Conservation (phyloP, 2,329 filamentous ascomycete species). For the Penicillium sp. region DNA sequence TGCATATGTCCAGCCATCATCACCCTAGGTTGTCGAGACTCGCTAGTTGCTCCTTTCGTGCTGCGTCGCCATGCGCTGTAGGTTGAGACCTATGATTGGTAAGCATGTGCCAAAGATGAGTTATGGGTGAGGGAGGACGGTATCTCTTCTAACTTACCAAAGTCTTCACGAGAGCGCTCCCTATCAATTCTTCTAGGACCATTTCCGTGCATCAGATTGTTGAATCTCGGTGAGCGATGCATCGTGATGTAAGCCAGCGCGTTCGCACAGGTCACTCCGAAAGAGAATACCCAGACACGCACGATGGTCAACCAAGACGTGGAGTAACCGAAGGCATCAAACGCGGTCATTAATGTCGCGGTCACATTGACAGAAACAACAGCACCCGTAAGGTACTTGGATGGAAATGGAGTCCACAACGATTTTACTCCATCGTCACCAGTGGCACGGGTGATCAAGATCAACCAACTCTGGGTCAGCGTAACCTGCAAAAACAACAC, state of each 20-base stretch:
- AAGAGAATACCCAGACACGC: constrained; percentile 87
- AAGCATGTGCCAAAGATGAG: constrained; percentile 40
- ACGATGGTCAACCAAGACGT: constrained; percentile 74
- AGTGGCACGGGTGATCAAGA: constrained; percentile 93
- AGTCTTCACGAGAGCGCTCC: constrained; percentile 84
- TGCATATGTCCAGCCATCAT: background rate
- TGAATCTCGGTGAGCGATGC: constrained; percentile 76
- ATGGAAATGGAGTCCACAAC: constrained; percentile 87
- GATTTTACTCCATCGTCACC: constrained; percentile 54
- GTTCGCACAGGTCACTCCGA: constrained; percentile 71
- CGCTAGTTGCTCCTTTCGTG: constrained; percentile 79
- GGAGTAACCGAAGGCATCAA: constrained; percentile 73
- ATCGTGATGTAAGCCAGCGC: constrained; percentile 82
- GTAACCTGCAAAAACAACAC: constrained; percentile 88
- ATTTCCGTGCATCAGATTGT: constrained; percentile 92
- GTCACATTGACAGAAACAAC: constrained; percentile 79
- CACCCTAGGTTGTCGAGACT: background rate
- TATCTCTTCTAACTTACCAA: constrained; percentile 61
- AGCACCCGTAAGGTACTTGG: constrained; percentile 77
- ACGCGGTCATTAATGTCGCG: constrained; percentile 81
- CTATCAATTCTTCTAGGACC: constrained; percentile 73
- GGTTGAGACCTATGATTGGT: constrained; percentile 68
- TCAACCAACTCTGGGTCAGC: constrained; percentile 91
- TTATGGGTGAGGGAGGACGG: background rate
- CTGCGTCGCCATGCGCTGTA: constrained; percentile 87